A percentile compares a stretch with the other conserved stretches of the same genome.
phyloP scores from a whole-genome alignment of 805 yeast species.

The Monosporozyma siamensis region DNA sequence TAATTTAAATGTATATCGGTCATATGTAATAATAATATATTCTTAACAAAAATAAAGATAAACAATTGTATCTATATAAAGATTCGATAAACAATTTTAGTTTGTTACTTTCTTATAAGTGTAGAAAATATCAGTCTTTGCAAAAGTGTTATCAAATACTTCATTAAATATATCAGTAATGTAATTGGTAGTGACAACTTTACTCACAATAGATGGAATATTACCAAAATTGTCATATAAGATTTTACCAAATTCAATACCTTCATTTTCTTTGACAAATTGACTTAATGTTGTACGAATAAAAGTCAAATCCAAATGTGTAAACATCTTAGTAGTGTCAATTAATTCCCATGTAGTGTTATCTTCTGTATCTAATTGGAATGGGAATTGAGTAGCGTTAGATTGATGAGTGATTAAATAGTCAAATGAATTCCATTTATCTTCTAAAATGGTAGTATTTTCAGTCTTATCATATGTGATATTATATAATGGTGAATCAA shows the following conservation, averaged over 20 bases:
- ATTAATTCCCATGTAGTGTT: constrained; percentile 36
- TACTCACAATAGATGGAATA: constrained; percentile 7
- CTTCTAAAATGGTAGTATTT: constrained; percentile 29
- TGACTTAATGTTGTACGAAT: constrained; percentile 8
- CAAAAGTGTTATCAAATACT: constrained; percentile 15
- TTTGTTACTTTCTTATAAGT: constrained; percentile 20
- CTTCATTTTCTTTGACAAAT: neutral
- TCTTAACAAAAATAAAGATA: too few species aligned
- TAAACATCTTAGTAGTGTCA: constrained; percentile 33
- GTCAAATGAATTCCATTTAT: constrained; percentile 41
- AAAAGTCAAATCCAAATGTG: constrained; percentile 31
- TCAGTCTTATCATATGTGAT: constrained; percentile 73
- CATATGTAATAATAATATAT: neutral
- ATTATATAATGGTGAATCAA: constrained; percentile 31
- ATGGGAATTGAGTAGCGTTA: neutral
- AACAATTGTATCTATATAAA: neutral
- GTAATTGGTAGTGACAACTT: constrained; percentile 6
- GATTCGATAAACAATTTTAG: neutral
- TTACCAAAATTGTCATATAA: constrained; percentile 13
- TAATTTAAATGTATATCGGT: too few species aligned
- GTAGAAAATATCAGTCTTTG: constrained; percentile 22
- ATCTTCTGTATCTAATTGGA: neutral
- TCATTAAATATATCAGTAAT: constrained; percentile 8
- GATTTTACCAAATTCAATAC: neutral
- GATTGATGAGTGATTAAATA: constrained; percentile 36